phyloP scores from a whole-genome alignment of 805 yeast species.

The Yarrowia osloensis region DNA sequence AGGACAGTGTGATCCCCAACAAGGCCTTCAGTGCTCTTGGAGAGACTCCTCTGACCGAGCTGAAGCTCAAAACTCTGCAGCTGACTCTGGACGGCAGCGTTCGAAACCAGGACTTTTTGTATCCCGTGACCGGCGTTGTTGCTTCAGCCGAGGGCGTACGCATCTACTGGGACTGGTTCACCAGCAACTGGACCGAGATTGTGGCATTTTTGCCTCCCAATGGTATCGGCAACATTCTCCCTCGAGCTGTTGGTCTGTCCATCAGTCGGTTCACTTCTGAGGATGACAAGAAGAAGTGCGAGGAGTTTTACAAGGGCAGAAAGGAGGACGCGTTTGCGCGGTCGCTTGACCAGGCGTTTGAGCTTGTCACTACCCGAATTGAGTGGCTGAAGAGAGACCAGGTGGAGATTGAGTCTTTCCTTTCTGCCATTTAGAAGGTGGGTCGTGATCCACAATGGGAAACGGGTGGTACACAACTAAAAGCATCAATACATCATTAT shows the following conservation, averaged over 20 bases:
- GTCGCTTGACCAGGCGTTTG: slow-evolving; percentile 58
- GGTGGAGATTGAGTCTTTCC: slow-evolving; percentile 48
- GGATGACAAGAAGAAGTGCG: slow-evolving; percentile 57
- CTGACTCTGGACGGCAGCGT: slow-evolving; percentile 60
- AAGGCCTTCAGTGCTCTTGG: slow-evolving; percentile 73
- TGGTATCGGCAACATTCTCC: slow-evolving; percentile 62
- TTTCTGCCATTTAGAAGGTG: slow-evolving; percentile 42
- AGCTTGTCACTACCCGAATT: slow-evolving; percentile 52
- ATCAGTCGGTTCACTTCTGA: slow-evolving; percentile 61
- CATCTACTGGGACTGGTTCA: slow-evolving; percentile 70
- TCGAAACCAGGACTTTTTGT: slow-evolving; percentile 68
- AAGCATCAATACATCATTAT: too few species aligned
- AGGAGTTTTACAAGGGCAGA: slow-evolving; percentile 49
- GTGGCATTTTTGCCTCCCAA: slow-evolving; percentile 74
- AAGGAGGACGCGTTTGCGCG: slow-evolving; percentile 60
- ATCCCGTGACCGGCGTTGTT: slow-evolving; percentile 75
- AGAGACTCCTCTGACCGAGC: slow-evolving; percentile 53
- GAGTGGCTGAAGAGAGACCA: slow-evolving; percentile 55
- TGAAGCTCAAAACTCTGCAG: slow-evolving; percentile 58
- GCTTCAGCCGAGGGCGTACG: slow-evolving; percentile 65
- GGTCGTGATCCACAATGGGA: too few species aligned
- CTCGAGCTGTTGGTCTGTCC: slow-evolving; percentile 65
- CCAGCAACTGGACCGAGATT: slow-evolving; percentile 70
- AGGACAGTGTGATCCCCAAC: slow-evolving; percentile 63
- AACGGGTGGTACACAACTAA: too few species aligned